These are phyloP conservation scores for Pseudogymnoascus sp. DNA, from an alignment of 2,329 filamentous ascomycete genomes.

Conservation along the genomic window DNA sequence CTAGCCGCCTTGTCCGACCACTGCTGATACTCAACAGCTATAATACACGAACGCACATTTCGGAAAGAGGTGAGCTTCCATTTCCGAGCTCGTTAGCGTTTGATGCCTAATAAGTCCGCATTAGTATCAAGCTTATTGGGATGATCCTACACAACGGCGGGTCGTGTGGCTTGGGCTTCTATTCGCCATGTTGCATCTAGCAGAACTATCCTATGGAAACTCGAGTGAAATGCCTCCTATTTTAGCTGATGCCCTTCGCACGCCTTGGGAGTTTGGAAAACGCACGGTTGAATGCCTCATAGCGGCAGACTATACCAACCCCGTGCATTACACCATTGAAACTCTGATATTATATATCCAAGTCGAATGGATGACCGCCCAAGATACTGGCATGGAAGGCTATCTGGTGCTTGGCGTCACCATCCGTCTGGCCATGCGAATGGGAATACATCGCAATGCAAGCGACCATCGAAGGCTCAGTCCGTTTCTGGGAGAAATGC, in stretches of 20 bases:
- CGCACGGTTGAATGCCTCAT: slow-evolving; percentile 13
- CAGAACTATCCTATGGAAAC: slow-evolving; percentile 12
- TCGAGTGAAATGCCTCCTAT: background rate
- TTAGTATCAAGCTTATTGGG: slow-evolving; percentile 14
- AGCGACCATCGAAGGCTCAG: slow-evolving; percentile 6
- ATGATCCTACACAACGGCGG: slow-evolving; percentile 10
- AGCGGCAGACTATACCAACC: slow-evolving; percentile 13
- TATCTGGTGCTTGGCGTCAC: slow-evolving; percentile 11
- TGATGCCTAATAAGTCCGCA: background rate
- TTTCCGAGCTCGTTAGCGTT: background rate
- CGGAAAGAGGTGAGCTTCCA: slow-evolving; percentile 11
- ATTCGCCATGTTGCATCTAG: slow-evolving; percentile 12
- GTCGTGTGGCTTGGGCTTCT: slow-evolving; percentile 15
- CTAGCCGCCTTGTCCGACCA: background rate
- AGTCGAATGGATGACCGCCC: slow-evolving; percentile 13
- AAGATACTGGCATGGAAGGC: slow-evolving; percentile 11
- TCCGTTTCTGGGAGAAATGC: slow-evolving; percentile 11
- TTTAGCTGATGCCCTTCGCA: background rate
- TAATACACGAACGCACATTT: slow-evolving; percentile 15
- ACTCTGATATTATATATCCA: slow-evolving; percentile 12
- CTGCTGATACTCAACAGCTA: slow-evolving; percentile 9
- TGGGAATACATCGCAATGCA: slow-evolving; percentile 12
- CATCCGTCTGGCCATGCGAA: slow-evolving; percentile 12
- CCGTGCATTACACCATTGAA: slow-evolving; percentile 13
- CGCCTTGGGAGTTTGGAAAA: slow-evolving; percentile 10